Conservation (phyloP, 2,329 filamentous ascomycete genomes). For the Microdochium paspali region DNA sequence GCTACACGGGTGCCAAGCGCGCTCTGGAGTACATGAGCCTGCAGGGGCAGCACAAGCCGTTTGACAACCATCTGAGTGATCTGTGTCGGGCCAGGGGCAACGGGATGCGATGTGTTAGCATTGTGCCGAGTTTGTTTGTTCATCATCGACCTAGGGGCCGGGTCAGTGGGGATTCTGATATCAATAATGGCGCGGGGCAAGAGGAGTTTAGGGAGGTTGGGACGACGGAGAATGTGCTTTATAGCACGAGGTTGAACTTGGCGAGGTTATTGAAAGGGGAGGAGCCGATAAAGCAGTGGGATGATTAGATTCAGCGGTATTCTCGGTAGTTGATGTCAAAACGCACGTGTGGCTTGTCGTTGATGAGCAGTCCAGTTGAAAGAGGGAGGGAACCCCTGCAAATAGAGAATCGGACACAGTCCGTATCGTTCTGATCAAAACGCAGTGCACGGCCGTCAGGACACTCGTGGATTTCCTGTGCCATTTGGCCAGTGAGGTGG, state of each 20-base stretch:
- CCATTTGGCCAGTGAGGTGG: too few species aligned
- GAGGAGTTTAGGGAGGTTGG: constrained; percentile 16
- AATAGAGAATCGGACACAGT: too few species aligned
- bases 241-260: constrained; percentile 20
- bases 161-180: constrained; percentile 20
- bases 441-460: too few species aligned
- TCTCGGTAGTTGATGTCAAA: background rate
- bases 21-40: constrained; percentile 24
- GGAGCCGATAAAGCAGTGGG: background rate
- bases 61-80: constrained; percentile 26
- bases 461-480: too few species aligned
- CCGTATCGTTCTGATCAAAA: too few species aligned
- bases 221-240: constrained; percentile 20
- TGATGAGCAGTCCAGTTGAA: too few species aligned
- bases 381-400: too few species aligned
- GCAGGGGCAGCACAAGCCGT: constrained; percentile 17
- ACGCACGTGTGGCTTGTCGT: background rate
- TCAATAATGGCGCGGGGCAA: constrained; percentile 11
- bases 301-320: background rate
- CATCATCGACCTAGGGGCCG: constrained; percentile 19
- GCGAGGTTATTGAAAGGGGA: constrained; percentile 13
- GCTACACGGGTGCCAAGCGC: constrained; percentile 20
- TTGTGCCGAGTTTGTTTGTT: constrained; percentile 24
- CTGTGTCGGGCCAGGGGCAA: constrained; percentile 21
- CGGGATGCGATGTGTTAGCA: constrained; percentile 18